Evolutionary conservation across 306 rosid species (phyloP), one percentile per base, ranked within the genome.

Genomic region (Fragaria vesca): DNA sequence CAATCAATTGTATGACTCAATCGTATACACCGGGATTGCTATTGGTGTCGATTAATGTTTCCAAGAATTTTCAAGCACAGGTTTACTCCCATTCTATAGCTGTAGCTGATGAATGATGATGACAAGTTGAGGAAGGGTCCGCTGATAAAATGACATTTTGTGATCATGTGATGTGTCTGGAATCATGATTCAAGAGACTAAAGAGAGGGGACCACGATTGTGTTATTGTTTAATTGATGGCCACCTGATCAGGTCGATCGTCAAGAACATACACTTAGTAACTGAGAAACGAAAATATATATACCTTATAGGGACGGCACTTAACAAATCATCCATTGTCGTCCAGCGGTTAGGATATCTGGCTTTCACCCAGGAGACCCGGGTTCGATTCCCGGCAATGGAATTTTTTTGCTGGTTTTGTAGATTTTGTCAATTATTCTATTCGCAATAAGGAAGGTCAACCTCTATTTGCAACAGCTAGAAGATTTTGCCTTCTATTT

Each of bases 361-460:
- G 96, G 96, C 97, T 94, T 94, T 94, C 97, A 92, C 97, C 93
- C 93, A 90, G 96, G 92, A 85, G 98, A 92, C 96, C 97, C 91
- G 98, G 97, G 96, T 94, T 92, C 97, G 94, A 94, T 92, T 92
- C 93, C 94, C 96, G 95, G 97, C 97, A 90, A 83, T 77, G 90
- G 94, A 91, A 92, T 0, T 30, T 74, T 0, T 0, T 6, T 17
- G 34, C 34, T 32, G 34, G 34, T 3, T 32, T 32, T 32, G 34
- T 32, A 2, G 34, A 32, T 32, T 28, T 28, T 28, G 1, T 28
- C 30, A 28, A 28, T 28, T 28, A 28, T 28, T 28, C 1, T 28
- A 28, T 28, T 28, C 30, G 30, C 30, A 28, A 28, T 28, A 1
- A 28, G 30, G 30, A 28, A 28, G 30, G 30, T 28, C 30, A 28